These are phyloP conservation scores for Cryptococcus wingfieldii DNA, from an alignment of 1,284 basidiomycete genomes.

Conservation along the genomic window DNA sequence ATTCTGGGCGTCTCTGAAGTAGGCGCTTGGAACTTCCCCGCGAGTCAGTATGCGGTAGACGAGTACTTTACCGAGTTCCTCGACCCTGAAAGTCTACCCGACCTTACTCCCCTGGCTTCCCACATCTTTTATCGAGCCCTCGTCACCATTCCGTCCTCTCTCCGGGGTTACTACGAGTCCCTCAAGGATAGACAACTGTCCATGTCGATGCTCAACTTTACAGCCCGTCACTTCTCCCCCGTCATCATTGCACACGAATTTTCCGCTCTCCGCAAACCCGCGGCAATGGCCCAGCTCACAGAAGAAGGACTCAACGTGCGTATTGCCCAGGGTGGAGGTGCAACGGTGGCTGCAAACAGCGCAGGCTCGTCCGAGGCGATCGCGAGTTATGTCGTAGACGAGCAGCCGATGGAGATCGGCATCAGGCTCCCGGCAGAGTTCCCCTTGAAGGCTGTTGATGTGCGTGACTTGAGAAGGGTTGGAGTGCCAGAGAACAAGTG, in stretches of 20 bases:
- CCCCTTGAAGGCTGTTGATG: constrained; percentile 83
- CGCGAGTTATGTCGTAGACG: constrained; percentile 76
- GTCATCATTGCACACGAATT: constrained; percentile 82
- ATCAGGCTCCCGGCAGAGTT: constrained; percentile 84
- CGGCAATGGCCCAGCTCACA: constrained; percentile 60
- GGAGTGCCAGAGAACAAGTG: constrained; percentile 87
- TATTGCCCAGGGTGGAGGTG: constrained; percentile 62
- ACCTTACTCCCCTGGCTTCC: constrained; percentile 65
- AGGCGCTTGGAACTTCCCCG: constrained; percentile 47
- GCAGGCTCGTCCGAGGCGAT: constrained; percentile 45
- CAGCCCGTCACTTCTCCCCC: constrained; percentile 83
- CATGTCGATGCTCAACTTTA: constrained; percentile 69
- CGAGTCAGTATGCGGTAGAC: constrained; percentile 74
- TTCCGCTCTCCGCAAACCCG: constrained; percentile 65
- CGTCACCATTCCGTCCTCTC: constrained; percentile 71
- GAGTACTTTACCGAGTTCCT: constrained; percentile 75
- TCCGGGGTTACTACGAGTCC: constrained; percentile 78
- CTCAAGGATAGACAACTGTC: constrained; percentile 87
- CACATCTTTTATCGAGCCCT: constrained; percentile 86
- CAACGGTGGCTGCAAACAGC: constrained; percentile 61
- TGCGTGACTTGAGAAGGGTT: constrained; percentile 76
- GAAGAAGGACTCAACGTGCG: constrained; percentile 81
- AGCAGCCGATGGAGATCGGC: constrained; percentile 87
- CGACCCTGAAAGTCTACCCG: constrained; percentile 57
- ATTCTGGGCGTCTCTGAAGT: constrained; percentile 56